Percentiles rank a stretch among this genome's conserved stretches.
Evolutionary conservation across 164 flowering plant species (phyloP).

Genomic region (Stephania yunnanensis): DNA sequence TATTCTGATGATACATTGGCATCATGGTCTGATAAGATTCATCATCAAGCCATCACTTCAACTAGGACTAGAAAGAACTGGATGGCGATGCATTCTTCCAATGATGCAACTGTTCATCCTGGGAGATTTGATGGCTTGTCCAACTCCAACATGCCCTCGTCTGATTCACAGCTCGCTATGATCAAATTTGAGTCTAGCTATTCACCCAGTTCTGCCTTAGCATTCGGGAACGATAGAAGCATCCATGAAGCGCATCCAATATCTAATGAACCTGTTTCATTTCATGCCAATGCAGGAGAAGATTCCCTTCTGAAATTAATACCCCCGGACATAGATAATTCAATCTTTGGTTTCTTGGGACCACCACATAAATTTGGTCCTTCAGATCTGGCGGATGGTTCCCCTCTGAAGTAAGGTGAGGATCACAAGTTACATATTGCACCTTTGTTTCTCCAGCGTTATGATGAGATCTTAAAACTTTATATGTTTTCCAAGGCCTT

Average conservation of each 20-base stretch:
- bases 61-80: not conserved
- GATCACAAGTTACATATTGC: not conserved
- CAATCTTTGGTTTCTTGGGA: not conserved
- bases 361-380: not conserved
- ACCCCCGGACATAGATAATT: not conserved
- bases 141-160: not conserved
- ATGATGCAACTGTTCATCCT: not conserved
- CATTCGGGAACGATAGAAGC: not conserved
- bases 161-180: not conserved
- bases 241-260: not conserved
- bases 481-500: not conserved
- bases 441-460: not conserved
- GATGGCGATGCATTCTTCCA: not conserved
- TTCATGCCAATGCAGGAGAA: not conserved
- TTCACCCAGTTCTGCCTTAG: not conserved
- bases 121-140: not conserved
- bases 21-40: not conserved
- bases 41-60: not conserved
- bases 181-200: not conserved
- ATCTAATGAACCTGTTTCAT: not conserved
- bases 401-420: not conserved
- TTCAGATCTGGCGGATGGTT: not conserved
- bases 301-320: not conserved
- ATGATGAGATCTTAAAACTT: not conserved
- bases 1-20: not conserved